phyloP scores from a whole-genome alignment of 225 moss, liverwort and hornwort species.

The Pseudoscleropodium purum region DNA sequence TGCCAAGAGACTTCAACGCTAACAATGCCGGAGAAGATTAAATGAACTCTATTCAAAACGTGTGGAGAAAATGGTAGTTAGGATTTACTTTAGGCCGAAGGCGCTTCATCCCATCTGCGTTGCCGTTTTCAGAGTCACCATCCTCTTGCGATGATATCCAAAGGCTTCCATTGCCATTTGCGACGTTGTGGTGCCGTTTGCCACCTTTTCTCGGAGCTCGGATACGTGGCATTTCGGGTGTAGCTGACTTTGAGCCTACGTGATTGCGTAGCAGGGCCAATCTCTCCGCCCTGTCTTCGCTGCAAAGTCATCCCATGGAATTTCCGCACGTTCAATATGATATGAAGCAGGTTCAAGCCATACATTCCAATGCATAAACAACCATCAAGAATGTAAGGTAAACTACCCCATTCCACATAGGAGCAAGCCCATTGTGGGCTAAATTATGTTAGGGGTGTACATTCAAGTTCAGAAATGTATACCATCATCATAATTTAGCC shows the following conservation, averaged over 20 bases:
- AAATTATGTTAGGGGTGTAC: no score
- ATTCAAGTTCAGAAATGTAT: no score
- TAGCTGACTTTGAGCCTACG: conserved; percentile 27
- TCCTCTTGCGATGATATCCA: conserved; percentile 32
- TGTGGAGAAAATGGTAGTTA: neutral
- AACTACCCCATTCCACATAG: no score
- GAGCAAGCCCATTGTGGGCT: no score
- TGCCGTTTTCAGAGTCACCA: conserved; percentile 25
- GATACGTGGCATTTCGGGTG: conserved; percentile 15
- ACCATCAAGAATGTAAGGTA: neutral
- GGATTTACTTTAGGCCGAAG: conserved; percentile 39
- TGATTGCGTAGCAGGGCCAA: conserved; percentile 42
- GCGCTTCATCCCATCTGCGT: conserved; percentile 36
- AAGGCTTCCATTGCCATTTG: conserved; percentile 29
- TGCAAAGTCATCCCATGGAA: neutral
- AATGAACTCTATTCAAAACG: neutral
- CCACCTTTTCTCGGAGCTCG: conserved; percentile 54
- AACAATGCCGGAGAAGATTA: neutral
- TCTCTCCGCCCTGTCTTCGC: conserved; percentile 45
- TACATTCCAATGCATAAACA: neutral
- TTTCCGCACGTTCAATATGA: neutral
- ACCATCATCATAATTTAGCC: no score
- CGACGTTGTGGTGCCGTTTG: conserved; percentile 42
- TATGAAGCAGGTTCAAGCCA: neutral
- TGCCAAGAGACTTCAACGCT: neutral